Evolutionary conservation across 2,329 filamentous ascomycete genomes (phyloP).

Genomic region (Fusarium sp.): DNA sequence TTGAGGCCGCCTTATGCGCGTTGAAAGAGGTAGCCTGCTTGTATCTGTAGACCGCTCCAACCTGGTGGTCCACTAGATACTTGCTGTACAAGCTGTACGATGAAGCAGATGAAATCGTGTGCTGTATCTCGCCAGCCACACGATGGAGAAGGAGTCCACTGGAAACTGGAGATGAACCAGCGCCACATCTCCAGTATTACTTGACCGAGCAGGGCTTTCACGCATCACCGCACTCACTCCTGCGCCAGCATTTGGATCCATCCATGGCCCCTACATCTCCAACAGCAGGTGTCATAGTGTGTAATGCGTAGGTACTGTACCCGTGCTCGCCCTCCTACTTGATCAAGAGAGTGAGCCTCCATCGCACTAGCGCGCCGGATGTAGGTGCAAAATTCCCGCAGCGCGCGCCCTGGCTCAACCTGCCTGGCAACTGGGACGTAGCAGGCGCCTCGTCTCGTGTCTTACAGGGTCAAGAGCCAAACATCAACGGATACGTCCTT

Average conservation of each 20-base stretch:
- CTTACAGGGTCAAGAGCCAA: conserved; percentile 20
- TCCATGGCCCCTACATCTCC: neutral
- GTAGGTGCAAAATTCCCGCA: conserved; percentile 23
- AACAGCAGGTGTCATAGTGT: conserved; percentile 11
- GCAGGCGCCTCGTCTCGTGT: conserved; percentile 2
- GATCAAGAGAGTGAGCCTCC: conserved; percentile 2
- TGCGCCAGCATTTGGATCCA: neutral
- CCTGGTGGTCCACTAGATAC: neutral
- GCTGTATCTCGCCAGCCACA: conserved; percentile 8
- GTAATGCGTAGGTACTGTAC: neutral
- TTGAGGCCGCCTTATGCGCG: conserved; percentile 5
- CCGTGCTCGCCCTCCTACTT: neutral
- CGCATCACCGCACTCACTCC: neutral
- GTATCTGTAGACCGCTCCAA: conserved; percentile 12
- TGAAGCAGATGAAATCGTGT: neutral
- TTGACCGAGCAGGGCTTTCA: neutral
- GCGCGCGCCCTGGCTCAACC: conserved; percentile 3
- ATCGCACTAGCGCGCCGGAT: conserved; percentile 20
- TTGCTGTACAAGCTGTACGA: neutral
- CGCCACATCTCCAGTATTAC: conserved; percentile 9
- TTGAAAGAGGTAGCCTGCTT: neutral
- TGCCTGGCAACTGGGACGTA: conserved; percentile 12
- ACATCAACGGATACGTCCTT: conserved; percentile 8
- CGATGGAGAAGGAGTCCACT: neutral
- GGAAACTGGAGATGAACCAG: neutral